These are phyloP conservation scores for Lasiosphaeria ovina DNA, from an alignment of 495 filamentous ascomycete genomes.

Conservation along the genomic window DNA sequence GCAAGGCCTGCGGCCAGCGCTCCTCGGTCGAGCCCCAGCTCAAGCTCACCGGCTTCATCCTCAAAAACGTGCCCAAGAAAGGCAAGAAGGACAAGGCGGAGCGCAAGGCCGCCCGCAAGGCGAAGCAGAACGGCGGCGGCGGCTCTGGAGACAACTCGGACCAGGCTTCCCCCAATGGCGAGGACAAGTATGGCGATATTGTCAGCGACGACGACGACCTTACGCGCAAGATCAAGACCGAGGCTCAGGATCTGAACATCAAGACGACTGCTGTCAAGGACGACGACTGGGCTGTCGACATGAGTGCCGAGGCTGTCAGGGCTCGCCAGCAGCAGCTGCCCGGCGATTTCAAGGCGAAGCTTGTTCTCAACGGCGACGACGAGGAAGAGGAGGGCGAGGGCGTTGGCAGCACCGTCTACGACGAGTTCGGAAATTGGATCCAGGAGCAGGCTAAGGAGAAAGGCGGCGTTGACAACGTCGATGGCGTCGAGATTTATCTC, in stretches of 20 bases:
- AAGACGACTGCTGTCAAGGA: slow-evolving; percentile 64
- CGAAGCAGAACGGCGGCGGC: slow-evolving; percentile 73
- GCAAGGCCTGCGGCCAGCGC: slow-evolving; percentile 96
- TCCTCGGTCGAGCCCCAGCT: slow-evolving; percentile 86
- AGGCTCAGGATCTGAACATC: slow-evolving; percentile 69
- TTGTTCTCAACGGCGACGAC: slow-evolving; percentile 80
- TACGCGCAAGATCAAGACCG: slow-evolving; percentile 82
- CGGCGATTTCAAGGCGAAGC: slow-evolving; percentile 82
- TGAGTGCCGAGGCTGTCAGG: slow-evolving; percentile 90
- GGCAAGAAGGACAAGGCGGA: slow-evolving; percentile 95
- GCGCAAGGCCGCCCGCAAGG: slow-evolving; percentile 80
- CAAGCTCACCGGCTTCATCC: slow-evolving; percentile 95
- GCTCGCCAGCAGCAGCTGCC: slow-evolving; percentile 90
- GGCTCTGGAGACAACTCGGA: slow-evolving; percentile 69
- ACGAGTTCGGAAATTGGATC: slow-evolving; percentile 93
- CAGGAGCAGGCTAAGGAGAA: slow-evolving; percentile 67
- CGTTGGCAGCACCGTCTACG: slow-evolving; percentile 75
- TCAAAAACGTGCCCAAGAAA: slow-evolving; percentile 88
- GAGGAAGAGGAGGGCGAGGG: slow-evolving; percentile 82
- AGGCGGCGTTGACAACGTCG: slow-evolving; percentile 70
- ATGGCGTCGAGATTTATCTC: slow-evolving; percentile 86
- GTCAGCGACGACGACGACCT: slow-evolving; percentile 90
- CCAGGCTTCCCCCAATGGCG: slow-evolving; percentile 66
- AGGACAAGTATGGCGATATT: slow-evolving; percentile 62
- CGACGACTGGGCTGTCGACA: slow-evolving; percentile 91